phyloP scores from a whole-genome alignment of 352 stramenopile genomes.

The Phytophthora sp. region DNA sequence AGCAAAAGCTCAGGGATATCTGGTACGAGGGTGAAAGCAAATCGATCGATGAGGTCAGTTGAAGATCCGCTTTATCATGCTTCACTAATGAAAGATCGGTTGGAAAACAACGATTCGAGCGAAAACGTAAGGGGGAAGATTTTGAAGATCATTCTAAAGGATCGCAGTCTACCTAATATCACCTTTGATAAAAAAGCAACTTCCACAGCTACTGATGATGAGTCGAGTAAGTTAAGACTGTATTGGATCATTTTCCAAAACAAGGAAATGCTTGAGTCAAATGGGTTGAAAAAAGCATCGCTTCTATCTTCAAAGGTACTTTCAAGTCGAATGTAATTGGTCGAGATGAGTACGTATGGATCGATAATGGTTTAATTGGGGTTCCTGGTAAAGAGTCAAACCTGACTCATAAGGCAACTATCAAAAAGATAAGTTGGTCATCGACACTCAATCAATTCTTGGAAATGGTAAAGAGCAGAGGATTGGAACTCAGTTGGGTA shows the following conservation, averaged over 20 bases:
- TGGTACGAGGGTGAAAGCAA: too few relatives aligned
- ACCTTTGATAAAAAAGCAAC: too few relatives aligned
- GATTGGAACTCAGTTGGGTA: constrained; percentile 1
- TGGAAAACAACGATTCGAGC: not conserved
- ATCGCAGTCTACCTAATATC: not conserved
- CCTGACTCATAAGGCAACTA: not conserved
- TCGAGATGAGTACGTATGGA: constrained; percentile 5
- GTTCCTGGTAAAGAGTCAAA: constrained; percentile 5
- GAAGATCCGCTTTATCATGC: constrained; percentile 15
- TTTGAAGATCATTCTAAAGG: constrained; percentile 9
- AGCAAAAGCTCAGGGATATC: too few relatives aligned
- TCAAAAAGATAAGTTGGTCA: constrained; percentile 1
- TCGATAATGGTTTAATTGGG: not conserved
- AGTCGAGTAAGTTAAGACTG: too few relatives aligned
- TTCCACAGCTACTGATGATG: too few relatives aligned
- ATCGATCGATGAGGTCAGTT: too few relatives aligned
- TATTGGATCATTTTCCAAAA: constrained; percentile 3
- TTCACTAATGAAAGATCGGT: not conserved
- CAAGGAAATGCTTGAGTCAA: constrained; percentile 9
- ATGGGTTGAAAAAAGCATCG: not conserved
- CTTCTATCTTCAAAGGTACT: not conserved
- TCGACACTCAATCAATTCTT: constrained; percentile 2
- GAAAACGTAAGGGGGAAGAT: not conserved
- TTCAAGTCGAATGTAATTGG: not conserved
- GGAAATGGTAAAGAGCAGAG: not conserved